These are phyloP conservation scores for Dryas alaskensis DNA, from an alignment of 306 rosid genomes.

Conservation along the genomic window DNA sequence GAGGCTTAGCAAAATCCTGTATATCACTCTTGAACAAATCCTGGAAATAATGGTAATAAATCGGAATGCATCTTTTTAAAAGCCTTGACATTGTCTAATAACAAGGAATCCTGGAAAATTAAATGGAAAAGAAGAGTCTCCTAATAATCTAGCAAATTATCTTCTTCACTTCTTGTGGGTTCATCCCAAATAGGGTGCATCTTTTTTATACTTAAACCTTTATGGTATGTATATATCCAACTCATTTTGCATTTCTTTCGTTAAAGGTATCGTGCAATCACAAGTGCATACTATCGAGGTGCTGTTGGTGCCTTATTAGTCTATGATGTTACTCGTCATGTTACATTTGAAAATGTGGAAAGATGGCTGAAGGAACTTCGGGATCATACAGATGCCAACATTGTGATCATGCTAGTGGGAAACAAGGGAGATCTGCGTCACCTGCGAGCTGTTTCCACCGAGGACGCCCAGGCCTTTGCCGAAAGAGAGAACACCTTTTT, in stretches of 20 bases:
- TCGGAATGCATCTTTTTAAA: background rate
- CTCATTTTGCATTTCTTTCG: constrained; percentile 13
- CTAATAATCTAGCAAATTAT: background rate
- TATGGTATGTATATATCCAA: background rate
- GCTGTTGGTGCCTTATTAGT: constrained; percentile 87
- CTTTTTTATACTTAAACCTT: background rate
- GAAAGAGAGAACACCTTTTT: constrained; percentile 59
- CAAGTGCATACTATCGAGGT: constrained; percentile 77
- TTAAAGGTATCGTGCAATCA: constrained; percentile 76
- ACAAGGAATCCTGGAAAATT: background rate
- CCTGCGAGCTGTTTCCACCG: constrained; percentile 60
- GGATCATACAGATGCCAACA: constrained; percentile 79
- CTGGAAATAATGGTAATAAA: background rate
- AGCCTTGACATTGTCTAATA: background rate
- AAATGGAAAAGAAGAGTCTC: too few species aligned
- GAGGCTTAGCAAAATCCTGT: too few species aligned
- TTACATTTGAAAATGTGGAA: constrained; percentile 71
- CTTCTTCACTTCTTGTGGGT: background rate
- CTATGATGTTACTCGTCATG: constrained; percentile 77
- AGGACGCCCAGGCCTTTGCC: constrained; percentile 57
- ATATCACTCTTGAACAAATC: background rate
- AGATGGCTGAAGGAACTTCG: constrained; percentile 91
- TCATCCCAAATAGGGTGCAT: background rate
- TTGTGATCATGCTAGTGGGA: constrained; percentile 72
- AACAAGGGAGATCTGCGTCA: constrained; percentile 82